phyloP scores from a whole-genome alignment of 163 green algal species.

The Scenedesmus sp. region DNA sequence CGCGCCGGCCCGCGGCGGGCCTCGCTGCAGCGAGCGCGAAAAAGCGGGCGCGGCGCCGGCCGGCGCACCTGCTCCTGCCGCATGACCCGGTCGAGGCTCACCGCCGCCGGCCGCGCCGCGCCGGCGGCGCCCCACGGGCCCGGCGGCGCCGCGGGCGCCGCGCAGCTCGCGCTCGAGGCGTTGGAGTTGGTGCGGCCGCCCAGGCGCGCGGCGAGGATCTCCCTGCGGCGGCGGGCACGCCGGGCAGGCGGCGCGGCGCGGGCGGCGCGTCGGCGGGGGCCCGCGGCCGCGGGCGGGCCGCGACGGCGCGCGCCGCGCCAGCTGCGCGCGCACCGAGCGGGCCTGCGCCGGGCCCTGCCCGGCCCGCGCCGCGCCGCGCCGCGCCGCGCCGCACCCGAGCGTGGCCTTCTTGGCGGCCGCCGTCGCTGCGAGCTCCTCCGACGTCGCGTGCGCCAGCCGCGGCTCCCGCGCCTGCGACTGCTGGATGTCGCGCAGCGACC shows the following conservation, averaged over 20 bases:
- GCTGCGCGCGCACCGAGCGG: too few relatives aligned
- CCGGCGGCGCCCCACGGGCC: slow-evolving; percentile 31
- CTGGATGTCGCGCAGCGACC: not conserved
- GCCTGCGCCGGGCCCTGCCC: too few relatives aligned
- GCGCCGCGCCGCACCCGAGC: slow-evolving; percentile 24
- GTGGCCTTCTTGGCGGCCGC: slow-evolving; percentile 41
- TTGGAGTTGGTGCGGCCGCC: slow-evolving; percentile 3
- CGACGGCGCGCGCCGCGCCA: too few relatives aligned
- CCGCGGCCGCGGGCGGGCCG: too few relatives aligned
- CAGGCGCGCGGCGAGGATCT: slow-evolving; percentile 25
- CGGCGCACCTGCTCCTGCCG: not conserved
- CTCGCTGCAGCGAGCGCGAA: too few relatives aligned
- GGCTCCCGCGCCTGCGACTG: not conserved
- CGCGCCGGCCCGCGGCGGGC: too few relatives aligned
- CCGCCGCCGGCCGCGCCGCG: slow-evolving; percentile 9
- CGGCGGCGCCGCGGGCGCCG: not conserved
- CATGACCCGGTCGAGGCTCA: slow-evolving; percentile 29
- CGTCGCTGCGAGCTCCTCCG: slow-evolving; percentile 28
- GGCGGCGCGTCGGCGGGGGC: too few relatives aligned
- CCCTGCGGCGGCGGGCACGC: too few relatives aligned
- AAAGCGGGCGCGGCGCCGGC: not conserved
- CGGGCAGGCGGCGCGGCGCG: too few relatives aligned
- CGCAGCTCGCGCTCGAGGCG: slow-evolving; percentile 4
- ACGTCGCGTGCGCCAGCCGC: slow-evolving; percentile 38
- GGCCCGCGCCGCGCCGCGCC: too few relatives aligned